Base-by-base conservation (phyloP, 345 rosid species). In the Reutealis trisperma region DNA sequence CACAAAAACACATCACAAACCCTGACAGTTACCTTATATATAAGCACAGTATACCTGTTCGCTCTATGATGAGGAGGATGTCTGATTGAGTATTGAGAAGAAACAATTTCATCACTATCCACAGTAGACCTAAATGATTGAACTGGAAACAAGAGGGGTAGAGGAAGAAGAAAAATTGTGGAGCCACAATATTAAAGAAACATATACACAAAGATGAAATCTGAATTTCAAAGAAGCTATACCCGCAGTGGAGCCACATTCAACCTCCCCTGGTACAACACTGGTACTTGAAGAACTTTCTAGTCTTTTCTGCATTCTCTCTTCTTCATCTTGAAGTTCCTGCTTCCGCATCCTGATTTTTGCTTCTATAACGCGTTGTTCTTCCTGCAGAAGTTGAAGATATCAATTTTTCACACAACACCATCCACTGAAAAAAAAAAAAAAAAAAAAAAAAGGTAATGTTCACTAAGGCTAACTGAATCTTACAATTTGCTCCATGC, bases 351-450 rank as follows among this genome's bases (percentile, higher is more conserved):
- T 90, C 83, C 98, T 88, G 73, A 94, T 92, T 84, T 92, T 88
- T 59, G 99, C 98, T 90, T 96, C 99, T 82, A 96, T 90, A 13
- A 96, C 99, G 34, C 90, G 91, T 73, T 96, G 98, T 77, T 96
- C 99, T 89, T 96, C 99, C 99, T 96, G 75, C 45, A 77, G 47
- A 75, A 79, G 66, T 76, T 54, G 37, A 24, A 59, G 16, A 75
- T 34, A 59, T 1, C 44, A 14, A 34, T 21, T 63, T 58, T 30
- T 45, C 9, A 60, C 30, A 30, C 63, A 79, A 24, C 24, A 21
- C 55, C 72, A 32, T 32, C 63, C 60, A 21, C 8, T 4, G 12
- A 41, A 74, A 2, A 25, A 13, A 67, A 22, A 34, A 1, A 27
- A 41, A 9, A 75, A 25, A 13, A 67, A 22, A 34, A 1, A 27